Evolutionary conservation across 345 rosid genomes (phyloP).

Genomic region (Xanthoceras sorbifolium): DNA sequence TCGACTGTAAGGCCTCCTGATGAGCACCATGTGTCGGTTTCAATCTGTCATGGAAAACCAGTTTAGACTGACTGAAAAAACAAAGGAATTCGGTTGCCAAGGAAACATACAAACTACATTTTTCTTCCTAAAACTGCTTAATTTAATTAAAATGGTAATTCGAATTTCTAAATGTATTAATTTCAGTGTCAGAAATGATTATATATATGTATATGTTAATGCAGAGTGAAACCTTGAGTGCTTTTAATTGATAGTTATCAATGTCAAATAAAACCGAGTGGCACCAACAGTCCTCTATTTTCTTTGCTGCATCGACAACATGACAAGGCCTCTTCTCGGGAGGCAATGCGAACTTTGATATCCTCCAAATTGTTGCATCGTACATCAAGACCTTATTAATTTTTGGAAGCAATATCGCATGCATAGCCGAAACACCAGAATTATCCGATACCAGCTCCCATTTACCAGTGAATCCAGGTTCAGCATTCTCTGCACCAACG

Average conservation of each 20-base stretch:
- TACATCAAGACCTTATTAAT: conserved; percentile 61
- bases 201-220: background rate
- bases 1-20: conserved; percentile 74
- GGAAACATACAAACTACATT: no score
- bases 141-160: no score
- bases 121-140: no score
- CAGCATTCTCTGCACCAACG: background rate
- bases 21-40: conserved; percentile 94
- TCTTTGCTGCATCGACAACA: conserved; percentile 19
- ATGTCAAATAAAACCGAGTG: conserved; percentile 65
- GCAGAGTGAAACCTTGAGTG: conserved; percentile 47
- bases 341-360: conserved; percentile 44
- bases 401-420: conserved; percentile 68
- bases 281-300: conserved; percentile 54
- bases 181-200: no score
- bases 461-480: conserved; percentile 38
- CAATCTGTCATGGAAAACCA: conserved; percentile 33
- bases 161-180: no score
- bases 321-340: conserved; percentile 40
- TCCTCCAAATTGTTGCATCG: conserved; percentile 72
- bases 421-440: conserved; percentile 91
- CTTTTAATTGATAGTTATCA: conserved; percentile 36
- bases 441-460: conserved; percentile 58
- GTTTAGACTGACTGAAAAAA: no score
- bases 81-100: background rate